A percentile compares a stretch with the other conserved stretches of the same genome.
phyloP scores from a whole-genome alignment of 257 asterid genomes.

The Solanum tarapatanum region DNA sequence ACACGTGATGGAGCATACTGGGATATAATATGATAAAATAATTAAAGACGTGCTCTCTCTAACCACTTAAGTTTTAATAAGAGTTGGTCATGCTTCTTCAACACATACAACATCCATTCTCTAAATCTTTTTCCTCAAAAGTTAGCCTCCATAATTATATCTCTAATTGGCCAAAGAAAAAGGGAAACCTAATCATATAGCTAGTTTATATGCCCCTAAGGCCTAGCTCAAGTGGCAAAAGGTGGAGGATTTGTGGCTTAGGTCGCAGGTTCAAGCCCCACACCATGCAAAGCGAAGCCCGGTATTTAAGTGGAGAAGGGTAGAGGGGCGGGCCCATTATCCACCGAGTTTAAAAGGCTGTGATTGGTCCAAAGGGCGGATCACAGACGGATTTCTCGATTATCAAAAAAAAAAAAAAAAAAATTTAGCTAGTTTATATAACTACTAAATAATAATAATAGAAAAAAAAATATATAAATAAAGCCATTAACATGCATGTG shows the following conservation, averaged over 20 bases:
- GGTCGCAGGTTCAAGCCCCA: no score
- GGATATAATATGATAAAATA: not conserved
- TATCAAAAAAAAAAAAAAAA: no score
- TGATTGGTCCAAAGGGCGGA: no score
- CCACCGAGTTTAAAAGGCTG: no score
- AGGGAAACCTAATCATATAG: not conserved
- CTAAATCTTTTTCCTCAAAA: not conserved
- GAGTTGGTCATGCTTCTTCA: not conserved
- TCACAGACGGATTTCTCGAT: no score
- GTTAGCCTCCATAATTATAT: not conserved
- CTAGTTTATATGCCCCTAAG: not conserved
- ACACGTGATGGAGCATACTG: not conserved
- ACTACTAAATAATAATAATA: no score
- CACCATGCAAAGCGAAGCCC: no score
- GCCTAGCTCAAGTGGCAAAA: no score
- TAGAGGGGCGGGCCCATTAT: no score
- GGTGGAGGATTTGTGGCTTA: no score
- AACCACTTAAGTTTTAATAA: not conserved
- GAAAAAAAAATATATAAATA: no score
- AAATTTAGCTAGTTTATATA: not conserved
- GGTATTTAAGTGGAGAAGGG: no score
- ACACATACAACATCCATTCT: not conserved
- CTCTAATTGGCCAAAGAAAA: not conserved
- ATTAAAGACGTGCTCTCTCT: not conserved
- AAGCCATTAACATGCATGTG: not conserved